These are phyloP conservation scores for Ceratocystis huliohia DNA, from an alignment of 2,329 filamentous ascomycete genomes.

Conservation along the genomic window DNA sequence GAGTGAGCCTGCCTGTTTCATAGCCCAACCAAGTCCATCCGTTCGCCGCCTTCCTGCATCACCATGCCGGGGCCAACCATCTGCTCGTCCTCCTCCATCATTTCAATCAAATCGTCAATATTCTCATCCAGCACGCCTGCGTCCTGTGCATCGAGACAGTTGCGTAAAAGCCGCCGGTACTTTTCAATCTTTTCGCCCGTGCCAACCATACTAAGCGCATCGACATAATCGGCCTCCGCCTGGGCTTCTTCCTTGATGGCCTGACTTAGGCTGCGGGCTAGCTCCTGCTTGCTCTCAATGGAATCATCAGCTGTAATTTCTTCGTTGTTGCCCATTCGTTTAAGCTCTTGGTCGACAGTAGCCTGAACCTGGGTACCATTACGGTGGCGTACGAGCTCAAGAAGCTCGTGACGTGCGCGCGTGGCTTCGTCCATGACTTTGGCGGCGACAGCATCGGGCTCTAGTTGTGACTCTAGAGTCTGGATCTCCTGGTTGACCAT, in stretches of 20 bases:
- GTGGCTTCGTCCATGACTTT: constrained; percentile 41
- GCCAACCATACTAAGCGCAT: constrained; percentile 54
- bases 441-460: constrained; percentile 41
- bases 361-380: constrained; percentile 41
- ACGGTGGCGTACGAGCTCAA: constrained; percentile 40
- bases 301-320: constrained; percentile 23
- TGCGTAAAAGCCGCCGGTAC: constrained; percentile 56
- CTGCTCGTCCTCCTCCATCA: constrained; percentile 51
- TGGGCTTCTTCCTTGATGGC: constrained; percentile 47
- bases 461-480: constrained; percentile 43
- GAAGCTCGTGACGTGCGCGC: constrained; percentile 36
- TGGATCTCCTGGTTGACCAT: constrained; percentile 46
- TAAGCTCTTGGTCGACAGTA: constrained; percentile 35
- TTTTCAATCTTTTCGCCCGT: constrained; percentile 61
- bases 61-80: constrained; percentile 29
- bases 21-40: constrained; percentile 23
- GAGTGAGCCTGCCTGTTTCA: background rate
- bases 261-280: constrained; percentile 45
- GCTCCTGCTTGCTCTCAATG: constrained; percentile 42
- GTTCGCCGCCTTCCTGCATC: constrained; percentile 26
- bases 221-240: constrained; percentile 55
- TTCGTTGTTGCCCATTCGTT: constrained; percentile 38
- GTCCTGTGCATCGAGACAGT: constrained; percentile 54
- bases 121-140: constrained; percentile 55
- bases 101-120: constrained; percentile 46